Evolutionary conservation across 306 rosid species (phyloP).

Genomic region (Canavalia gladiata): DNA sequence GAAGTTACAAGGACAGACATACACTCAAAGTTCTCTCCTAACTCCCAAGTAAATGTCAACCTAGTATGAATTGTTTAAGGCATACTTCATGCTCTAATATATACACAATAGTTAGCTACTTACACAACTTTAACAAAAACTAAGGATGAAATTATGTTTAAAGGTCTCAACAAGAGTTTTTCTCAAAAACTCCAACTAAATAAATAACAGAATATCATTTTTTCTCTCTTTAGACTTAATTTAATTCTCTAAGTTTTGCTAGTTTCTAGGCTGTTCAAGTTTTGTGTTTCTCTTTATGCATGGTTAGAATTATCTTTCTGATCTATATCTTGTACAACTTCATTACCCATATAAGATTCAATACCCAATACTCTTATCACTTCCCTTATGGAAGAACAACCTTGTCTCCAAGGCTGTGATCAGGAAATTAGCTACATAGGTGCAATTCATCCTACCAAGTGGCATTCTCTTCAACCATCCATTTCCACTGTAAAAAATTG

Average conservation of each 20-base stretch:
- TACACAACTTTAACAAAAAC: constrained; percentile 70
- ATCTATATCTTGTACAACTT: too few species aligned
- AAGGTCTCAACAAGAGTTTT: constrained; percentile 11
- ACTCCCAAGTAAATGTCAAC: constrained; percentile 5
- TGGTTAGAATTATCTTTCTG: too few species aligned
- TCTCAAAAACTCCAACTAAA: constrained; percentile 3
- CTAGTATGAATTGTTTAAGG: constrained; percentile 38
- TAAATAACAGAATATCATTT: constrained; percentile 4
- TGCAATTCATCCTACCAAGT: too few species aligned
- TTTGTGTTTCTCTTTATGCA: too few species aligned
- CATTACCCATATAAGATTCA: too few species aligned
- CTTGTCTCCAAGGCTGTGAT: too few species aligned
- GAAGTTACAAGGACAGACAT: background rate
- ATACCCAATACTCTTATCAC: too few species aligned
- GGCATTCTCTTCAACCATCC: too few species aligned
- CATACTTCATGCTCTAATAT: constrained; percentile 95
- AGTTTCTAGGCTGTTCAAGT: background rate
- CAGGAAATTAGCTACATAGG: too few species aligned
- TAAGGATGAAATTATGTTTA: constrained; percentile 18
- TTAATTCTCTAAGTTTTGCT: background rate
- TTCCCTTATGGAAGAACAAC: too few species aligned
- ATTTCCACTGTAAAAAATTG: too few species aligned
- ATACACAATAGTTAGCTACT: constrained; percentile 85
- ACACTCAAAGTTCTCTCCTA: background rate
- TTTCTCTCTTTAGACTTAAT: background rate